Base-by-base conservation (phyloP, 2,329 filamentous ascomycete species). In the Pseudocercospora crystallina region DNA sequence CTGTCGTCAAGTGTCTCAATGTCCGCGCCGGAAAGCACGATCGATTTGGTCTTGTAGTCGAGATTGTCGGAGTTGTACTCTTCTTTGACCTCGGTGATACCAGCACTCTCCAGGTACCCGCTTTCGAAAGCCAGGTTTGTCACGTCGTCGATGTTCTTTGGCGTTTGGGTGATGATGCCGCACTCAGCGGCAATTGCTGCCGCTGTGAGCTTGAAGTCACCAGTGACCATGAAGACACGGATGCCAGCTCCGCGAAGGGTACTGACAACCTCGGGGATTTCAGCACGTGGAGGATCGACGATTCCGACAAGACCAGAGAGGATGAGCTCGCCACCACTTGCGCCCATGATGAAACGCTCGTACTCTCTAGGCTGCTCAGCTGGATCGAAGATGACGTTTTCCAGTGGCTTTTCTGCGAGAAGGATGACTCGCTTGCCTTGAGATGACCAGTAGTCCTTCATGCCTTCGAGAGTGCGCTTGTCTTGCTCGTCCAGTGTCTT, bases 221-320 rank as follows among this genome's bases (percentile, higher is more conserved):
- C 86, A 1, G 87, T 91, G 0, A 90, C 87, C 87, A 91, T 91
- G 68, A 87, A 85, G 29, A 90, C 83, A n/a, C 84, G 76, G 47
- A 91, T 86, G 1, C 85, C 85, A 3, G 88, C 87, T 1, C 80
- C 76, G 10, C 86, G 80, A 12, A 90, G 74, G 0, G 80, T 87
- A n/a, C 74, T 71, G 26, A 84, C 72, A 1, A 83, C 81, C 10
- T 74, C 73, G 0, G 80, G 78, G 30, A 84, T 83, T 59, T 84
- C 82, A 26, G 80, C 75, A 43, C 81, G 74, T 17, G 80, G 80
- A 15, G 81, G 81, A 60, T 85, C 81, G 29, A 82, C 76, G 42
- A 84, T 80, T 9, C 75, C 81, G 34, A 83, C 74, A 0, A 84
- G 66, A 5, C 82, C 80, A 13, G 83, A 73, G 2, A 84, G 69